phyloP scores from a whole-genome alignment of 345 rosid species.

The Boechera divaricarpa region DNA sequence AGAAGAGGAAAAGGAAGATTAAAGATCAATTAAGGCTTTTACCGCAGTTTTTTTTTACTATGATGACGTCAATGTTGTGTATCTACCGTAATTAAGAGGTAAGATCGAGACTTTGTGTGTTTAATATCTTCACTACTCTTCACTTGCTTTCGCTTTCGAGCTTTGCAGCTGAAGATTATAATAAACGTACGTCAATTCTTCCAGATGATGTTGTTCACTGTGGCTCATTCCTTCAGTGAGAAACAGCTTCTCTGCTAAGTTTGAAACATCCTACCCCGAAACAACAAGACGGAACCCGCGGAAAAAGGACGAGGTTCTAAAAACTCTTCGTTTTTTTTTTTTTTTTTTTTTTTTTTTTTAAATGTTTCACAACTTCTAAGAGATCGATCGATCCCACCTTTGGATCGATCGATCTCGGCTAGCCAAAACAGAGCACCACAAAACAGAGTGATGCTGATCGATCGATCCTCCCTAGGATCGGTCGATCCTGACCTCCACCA shows the following conservation, averaged over 20 bases:
- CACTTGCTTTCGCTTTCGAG: slow-evolving; percentile 29
- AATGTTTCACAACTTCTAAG: no score
- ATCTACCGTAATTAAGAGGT: slow-evolving; percentile 9
- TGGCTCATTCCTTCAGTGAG: slow-evolving; percentile 36
- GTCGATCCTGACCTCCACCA: no score
- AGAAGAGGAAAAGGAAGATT: not conserved
- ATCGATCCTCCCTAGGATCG: no score
- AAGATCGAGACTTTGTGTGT: not conserved
- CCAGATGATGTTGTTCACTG: slow-evolving; percentile 39
- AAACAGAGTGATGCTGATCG: no score
- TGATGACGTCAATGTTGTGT: slow-evolving; percentile 7
- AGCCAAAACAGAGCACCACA: no score
- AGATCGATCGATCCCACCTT: no score
- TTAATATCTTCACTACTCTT: slow-evolving; percentile 20
- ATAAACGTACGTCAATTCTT: slow-evolving; percentile 52
- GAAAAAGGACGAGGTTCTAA: no score
- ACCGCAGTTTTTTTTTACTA: slow-evolving; percentile 5
- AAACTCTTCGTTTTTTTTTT: no score
- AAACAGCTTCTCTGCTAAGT: slow-evolving; percentile 56
- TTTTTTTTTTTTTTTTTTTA: no score
- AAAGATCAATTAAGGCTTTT: slow-evolving; percentile 2
- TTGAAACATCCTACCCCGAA: not conserved
- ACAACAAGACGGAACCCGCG: no score
- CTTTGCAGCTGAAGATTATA: slow-evolving; percentile 55
- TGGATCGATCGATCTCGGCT: no score